Percentiles rank a stretch among this genome's conserved stretches.
These are phyloP conservation scores for Iberis pinnata DNA, from an alignment of 345 rosid species.

Conservation along the genomic window DNA sequence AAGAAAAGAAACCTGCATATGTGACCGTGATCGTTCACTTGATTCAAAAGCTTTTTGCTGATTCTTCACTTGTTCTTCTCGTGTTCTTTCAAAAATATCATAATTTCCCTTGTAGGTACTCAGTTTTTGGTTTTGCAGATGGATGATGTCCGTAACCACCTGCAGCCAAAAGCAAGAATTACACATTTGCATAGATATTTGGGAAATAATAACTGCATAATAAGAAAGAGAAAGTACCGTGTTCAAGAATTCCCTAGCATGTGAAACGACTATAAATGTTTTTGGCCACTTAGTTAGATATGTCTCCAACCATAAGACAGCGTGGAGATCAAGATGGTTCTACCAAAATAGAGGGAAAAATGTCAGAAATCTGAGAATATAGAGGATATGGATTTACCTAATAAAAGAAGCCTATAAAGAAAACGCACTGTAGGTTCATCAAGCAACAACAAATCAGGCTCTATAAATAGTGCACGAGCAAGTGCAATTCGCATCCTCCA, in stretches of 20 bases:
- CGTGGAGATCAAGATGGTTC: slow-evolving; percentile 99
- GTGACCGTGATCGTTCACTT: slow-evolving; percentile 69
- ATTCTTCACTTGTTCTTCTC: slow-evolving; percentile 82
- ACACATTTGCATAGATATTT: slow-evolving; percentile 13
- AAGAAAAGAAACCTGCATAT: slow-evolving; percentile 71
- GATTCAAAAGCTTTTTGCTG: slow-evolving; percentile 88
- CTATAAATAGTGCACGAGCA: slow-evolving; percentile 90
- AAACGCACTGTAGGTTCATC: slow-evolving; percentile 90
- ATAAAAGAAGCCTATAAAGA: slow-evolving; percentile 8
- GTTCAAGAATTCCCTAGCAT: slow-evolving; percentile 97
- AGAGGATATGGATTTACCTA: background rate
- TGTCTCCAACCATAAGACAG: slow-evolving; percentile 92
- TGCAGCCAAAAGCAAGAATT: slow-evolving; percentile 31
- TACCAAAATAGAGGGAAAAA: slow-evolving; percentile 34
- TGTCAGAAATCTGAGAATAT: slow-evolving; percentile 8
- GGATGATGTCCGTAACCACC: slow-evolving; percentile 97
- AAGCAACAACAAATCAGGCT: slow-evolving; percentile 91
- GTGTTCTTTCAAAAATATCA: slow-evolving; percentile 80
- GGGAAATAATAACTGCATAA: slow-evolving; percentile 14
- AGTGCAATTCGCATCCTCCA: slow-evolving; percentile 99
- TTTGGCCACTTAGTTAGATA: slow-evolving; percentile 97
- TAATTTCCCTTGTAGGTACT: slow-evolving; percentile 75
- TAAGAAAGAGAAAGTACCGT: slow-evolving; percentile 40
- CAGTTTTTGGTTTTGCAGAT: slow-evolving; percentile 81
- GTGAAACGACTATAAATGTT: slow-evolving; percentile 94